Evolutionary conservation across 257 asterid genomes (phyloP).

Genomic region (Solanum arcanum): DNA sequence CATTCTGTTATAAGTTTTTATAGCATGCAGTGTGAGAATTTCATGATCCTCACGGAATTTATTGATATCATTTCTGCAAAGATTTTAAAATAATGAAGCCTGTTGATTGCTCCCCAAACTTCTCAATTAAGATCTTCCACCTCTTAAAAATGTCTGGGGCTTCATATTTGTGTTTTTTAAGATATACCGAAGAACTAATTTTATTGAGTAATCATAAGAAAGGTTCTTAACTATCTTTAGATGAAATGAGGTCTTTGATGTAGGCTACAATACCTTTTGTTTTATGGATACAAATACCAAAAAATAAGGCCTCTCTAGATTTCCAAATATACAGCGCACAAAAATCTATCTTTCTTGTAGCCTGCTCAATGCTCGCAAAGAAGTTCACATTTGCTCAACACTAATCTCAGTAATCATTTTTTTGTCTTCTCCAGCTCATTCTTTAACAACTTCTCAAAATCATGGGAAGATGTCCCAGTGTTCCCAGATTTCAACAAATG

Average conservation of each 20-base stretch:
- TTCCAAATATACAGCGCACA: neutral
- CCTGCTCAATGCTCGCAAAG: neutral
- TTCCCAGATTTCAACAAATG: neutral
- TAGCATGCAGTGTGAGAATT: neutral
- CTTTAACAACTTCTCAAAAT: neutral
- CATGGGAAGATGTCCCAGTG: neutral
- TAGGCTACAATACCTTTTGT: neutral
- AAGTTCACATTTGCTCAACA: neutral
- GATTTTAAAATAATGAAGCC: neutral
- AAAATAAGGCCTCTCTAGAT: neutral
- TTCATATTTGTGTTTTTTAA: neutral
- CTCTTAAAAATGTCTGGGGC: neutral
- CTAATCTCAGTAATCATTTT: neutral
- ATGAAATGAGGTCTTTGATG: neutral
- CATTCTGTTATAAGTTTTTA: neutral
- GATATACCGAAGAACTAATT: neutral
- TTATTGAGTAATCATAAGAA: neutral
- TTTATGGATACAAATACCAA: neutral
- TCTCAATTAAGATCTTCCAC: neutral
- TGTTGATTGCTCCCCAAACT: neutral
- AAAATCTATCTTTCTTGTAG: neutral
- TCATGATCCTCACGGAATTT: neutral
- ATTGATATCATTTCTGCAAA: neutral
- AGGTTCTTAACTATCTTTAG: neutral
- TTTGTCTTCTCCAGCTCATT: neutral